Percentiles rank a stretch among this genome's conserved stretches.
phyloP scores from a whole-genome alignment of 345 rosid species.

The Sisymbrium irio region DNA sequence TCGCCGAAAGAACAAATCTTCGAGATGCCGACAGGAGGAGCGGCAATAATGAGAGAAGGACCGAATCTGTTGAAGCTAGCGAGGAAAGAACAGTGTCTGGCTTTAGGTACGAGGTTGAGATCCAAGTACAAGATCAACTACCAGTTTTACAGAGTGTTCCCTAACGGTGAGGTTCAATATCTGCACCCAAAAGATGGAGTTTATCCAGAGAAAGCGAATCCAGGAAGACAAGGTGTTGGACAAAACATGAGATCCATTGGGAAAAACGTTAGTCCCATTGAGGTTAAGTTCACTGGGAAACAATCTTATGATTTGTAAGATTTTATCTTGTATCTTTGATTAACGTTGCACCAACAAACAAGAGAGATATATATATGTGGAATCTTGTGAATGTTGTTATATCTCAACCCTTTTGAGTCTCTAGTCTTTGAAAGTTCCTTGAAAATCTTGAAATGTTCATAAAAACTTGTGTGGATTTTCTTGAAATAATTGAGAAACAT shows the following conservation, averaged over 20 bases:
- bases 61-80: conserved; percentile 88
- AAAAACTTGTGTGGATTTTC: too few relatives aligned
- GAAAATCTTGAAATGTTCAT: too few relatives aligned
- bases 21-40: conserved; percentile 96
- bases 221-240: conserved; percentile 86
- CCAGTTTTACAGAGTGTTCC: conserved; percentile 93
- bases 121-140: conserved; percentile 97
- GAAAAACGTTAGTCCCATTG: conserved; percentile 79
- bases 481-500: too few relatives aligned
- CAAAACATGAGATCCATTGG: conserved; percentile 82
- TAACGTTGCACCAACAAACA: too few relatives aligned
- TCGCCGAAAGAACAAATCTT: conserved; percentile 91
- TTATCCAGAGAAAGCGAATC: conserved; percentile 91
- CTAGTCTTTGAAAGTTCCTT: too few relatives aligned
- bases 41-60: conserved; percentile 94
- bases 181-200: conserved; percentile 94
- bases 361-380: too few relatives aligned
- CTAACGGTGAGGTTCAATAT: conserved; percentile 89
- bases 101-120: conserved; percentile 83
- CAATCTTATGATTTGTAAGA: conserved; percentile 75
- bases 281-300: conserved; percentile 96
- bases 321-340: neutral
- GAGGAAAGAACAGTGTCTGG: conserved; percentile 94
- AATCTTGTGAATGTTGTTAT: too few relatives aligned
- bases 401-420: too few relatives aligned